phyloP scores from a whole-genome alignment of 2,329 filamentous ascomycete species.

The Fusarium scirpi region DNA sequence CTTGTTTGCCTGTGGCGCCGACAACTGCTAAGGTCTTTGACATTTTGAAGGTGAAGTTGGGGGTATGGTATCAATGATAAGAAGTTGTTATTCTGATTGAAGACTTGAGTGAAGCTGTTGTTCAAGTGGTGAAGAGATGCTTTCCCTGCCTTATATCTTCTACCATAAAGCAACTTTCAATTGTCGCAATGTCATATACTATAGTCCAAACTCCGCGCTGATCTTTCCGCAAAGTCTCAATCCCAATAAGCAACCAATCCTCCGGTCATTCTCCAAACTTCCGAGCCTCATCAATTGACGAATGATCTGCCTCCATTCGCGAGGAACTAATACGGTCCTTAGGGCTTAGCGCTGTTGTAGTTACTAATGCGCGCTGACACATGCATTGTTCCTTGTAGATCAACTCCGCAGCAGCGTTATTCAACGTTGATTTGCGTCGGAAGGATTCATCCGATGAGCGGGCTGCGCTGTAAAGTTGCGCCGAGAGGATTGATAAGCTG shows the following conservation, averaged over 20 bases:
- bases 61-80: not conserved
- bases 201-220: not conserved
- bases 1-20: constrained; percentile 66
- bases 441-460: constrained; percentile 4
- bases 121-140: no score
- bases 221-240: not conserved
- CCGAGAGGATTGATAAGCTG: constrained; percentile 20
- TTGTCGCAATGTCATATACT: not conserved
- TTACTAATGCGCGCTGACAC: constrained; percentile 12
- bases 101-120: not conserved
- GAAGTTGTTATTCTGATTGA: not conserved
- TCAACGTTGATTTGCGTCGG: constrained; percentile 10
- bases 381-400: not conserved
- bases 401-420: constrained; percentile 8
- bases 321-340: not conserved
- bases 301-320: constrained; percentile 1
- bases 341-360: constrained; percentile 10
- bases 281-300: not conserved
- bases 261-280: not conserved
- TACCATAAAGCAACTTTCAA: not conserved
- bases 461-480: constrained; percentile 11
- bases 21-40: constrained; percentile 59
- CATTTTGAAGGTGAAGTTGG: constrained; percentile 33
- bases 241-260: not conserved
- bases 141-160: constrained; percentile 22